Conservation (phyloP, 495 filamentous ascomycete species). For the Penicillium odoratum region DNA sequence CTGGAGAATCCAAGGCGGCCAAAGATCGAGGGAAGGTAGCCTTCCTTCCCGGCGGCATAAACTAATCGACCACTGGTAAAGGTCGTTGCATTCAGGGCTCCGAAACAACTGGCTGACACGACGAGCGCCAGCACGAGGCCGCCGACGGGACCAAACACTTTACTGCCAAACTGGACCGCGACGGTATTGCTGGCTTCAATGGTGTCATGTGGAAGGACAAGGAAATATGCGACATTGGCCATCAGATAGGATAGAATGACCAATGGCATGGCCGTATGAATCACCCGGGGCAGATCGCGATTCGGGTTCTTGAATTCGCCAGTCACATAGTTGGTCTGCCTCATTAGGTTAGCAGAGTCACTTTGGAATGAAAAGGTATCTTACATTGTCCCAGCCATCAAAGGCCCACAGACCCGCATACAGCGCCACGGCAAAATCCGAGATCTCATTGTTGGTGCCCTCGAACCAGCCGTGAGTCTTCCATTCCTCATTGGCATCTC, state of each 20-base stretch:
- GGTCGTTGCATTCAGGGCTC: slow-evolving; percentile 89
- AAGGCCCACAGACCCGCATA: slow-evolving; percentile 98
- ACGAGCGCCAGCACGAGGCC: slow-evolving; percentile 84
- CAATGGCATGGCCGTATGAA: slow-evolving; percentile 94
- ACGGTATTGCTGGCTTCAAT: slow-evolving; percentile 89
- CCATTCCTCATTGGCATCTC: slow-evolving; percentile 80
- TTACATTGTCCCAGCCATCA: slow-evolving; percentile 97
- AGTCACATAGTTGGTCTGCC: slow-evolving; percentile 87
- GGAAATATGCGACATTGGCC: slow-evolving; percentile 89
- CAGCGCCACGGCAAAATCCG: slow-evolving; percentile 84
- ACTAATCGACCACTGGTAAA: slow-evolving; percentile 91
- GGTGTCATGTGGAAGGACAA: slow-evolving; percentile 78
- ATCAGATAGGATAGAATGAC: slow-evolving; percentile 89
- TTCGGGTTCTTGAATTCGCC: slow-evolving; percentile 92
- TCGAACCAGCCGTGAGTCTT: slow-evolving; percentile 87
- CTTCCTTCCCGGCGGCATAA: slow-evolving; percentile 93
- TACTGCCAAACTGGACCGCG: slow-evolving; percentile 87
- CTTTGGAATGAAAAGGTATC: slow-evolving; percentile 23
- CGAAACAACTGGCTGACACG: slow-evolving; percentile 85
- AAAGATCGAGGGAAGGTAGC: slow-evolving; percentile 83
- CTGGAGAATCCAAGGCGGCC: slow-evolving; percentile 76
- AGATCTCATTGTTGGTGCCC: slow-evolving; percentile 74
- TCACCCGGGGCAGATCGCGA: slow-evolving; percentile 89
- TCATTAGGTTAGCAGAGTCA: slow-evolving; percentile 2
- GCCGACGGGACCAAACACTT: slow-evolving; percentile 84